Evolutionary conservation across 768 basidiomycete species (phyloP), one percentile per base, ranked within the genome.

Genomic region (Amanita brunnescens): DNA sequence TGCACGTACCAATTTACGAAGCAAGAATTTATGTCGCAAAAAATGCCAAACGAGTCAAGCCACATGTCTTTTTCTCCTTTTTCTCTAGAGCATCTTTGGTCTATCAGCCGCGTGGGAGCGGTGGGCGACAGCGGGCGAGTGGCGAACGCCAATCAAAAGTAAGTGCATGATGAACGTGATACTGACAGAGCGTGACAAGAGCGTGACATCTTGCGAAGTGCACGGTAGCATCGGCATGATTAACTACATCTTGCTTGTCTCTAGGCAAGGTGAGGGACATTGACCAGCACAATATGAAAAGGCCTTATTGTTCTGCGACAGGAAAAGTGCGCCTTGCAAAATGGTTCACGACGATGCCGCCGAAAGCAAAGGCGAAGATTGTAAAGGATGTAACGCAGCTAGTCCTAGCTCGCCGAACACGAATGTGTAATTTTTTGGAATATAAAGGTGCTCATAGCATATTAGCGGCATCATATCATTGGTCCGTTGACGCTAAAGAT

Each of bases 331-430:
- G 96, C 54, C 80, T 98, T 45, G 87, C 94, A 26, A 99, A 99
- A 79, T 99, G 96, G 96, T 99, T 95, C 67, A 83, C 85, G 21
- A 98, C 96, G 4, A 83, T 96, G 75, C 76, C 89, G 23, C 82
- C 90, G 16, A 95, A 96, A 67, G 74, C 75, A 46, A 96, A 95
- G 72, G 82, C 81, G 49, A 98, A 98, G 81, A 97, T 98, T 63
- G 89, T 98, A 59, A 97, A 97, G 74, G 96, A 99, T 68, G 94
- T 98, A 16, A 99, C 96, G 0, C 95, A 98, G 69, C 79, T 97
- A 47, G 96, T 99, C 35, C 78, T 97, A 41, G 94, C 93, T 41
- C 80, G 96, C 42, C 79, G 96, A 55, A 95, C 96, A 51, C 79
- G 92, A 57, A 98, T 96, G 94, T 98, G 94, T 67, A 99, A 99